Base-by-base conservation (phyloP, 352 stramenopile genomes). In the Phytopythium boreale region DNA sequence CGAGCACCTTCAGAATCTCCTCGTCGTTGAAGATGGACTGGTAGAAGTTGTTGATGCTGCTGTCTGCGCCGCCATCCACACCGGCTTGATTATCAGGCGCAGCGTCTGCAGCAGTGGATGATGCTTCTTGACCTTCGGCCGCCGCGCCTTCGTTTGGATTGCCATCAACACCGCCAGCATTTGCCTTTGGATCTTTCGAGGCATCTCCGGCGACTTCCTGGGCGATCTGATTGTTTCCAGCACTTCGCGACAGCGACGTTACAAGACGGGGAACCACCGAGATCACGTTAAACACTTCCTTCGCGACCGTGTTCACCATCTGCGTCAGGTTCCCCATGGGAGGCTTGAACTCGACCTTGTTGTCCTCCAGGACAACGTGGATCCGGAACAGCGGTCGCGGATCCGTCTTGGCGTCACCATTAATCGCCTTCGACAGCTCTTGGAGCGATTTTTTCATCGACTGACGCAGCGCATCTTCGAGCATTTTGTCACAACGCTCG, bases 11-110 rank as follows among this genome's bases (percentile, higher is more conserved):
- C 4, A 98, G 71, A 41, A 97, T 98, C 61, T 98, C 96, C 71
- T 98, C 90, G 63, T 98, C 94, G 53, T 98, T 97, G 63, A 93
- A 97, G 59, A 98, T 97, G n/a, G 87, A 94, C 57, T 97, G 84
- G 64, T 97, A 98, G 58, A 97, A 98, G 37, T 87, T 93, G 70
- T 76, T 93, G 27, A 69, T 62, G 20, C 55, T 27, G 34, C 44
- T 64, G 51, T 71, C 62, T 4, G 37, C 39, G 7, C 26, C 55
- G 22, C 19, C 43, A 7, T 56, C 63, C 29, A 6, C 17, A n/a
- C 3, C 12, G 7, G 19, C 1, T 49, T 63, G 52, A 3, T 64
- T 57, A 15, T 39, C 26, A 29, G 51, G 9, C 20, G n/a, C 31
- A 44, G 10, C 36, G 22, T 27, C n/a, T n/a, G n/a, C n/a, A n/a